Base-by-base conservation (phyloP, 371 early-diverging fungal species). In the Choanephora cucurbitarum region DNA sequence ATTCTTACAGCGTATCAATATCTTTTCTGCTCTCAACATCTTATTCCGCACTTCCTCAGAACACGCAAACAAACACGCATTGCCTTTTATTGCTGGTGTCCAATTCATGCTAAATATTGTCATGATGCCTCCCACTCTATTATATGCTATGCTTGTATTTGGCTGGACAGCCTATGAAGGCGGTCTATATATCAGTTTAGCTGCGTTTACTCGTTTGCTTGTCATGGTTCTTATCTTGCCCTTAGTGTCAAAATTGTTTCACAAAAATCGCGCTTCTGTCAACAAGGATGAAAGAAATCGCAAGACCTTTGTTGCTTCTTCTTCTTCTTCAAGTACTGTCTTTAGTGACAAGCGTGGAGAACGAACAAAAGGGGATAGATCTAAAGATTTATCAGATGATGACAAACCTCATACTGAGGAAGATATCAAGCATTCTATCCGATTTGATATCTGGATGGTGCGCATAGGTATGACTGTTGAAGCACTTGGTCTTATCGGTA, bases 101-200 rank as follows among this genome's bases (percentile, higher is more conserved):
- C 58, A 63, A n/a, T 74, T 76, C 15, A 21, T 76, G 15, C 17
- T 62, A 7, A 52, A 56, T 4, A 23, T 66, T 10, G 49, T 72
- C 13, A 32, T 52, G 8, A 13, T 67, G 11, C 75, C 79, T 5
- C 79, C 79, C 3, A 51, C 55, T 9, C 21, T 79, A 1, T 58
- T 79, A 1, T 79, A 79, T 53, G 75, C 73, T 15, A 79, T 79
- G 80, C 61, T 76, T 0, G 44, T 61, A 24, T 76, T 70, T 41
- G 44, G 52, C 19, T 79, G 80, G 80, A 74, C 75, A 6, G 72
- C 80, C 3, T 68, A 64, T 46, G 77, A 79, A 58, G 71, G 75
- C 33, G 72, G 80, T 15, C 24, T 72, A 3, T 67, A 60, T 33
- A 49, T 72, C 18, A 72, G 75, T 18, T n/a, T 71, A 7, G 28